Evolutionary conservation across 2,329 filamentous ascomycete genomes (phyloP).

Genomic region (Claviceps humidiphila): DNA sequence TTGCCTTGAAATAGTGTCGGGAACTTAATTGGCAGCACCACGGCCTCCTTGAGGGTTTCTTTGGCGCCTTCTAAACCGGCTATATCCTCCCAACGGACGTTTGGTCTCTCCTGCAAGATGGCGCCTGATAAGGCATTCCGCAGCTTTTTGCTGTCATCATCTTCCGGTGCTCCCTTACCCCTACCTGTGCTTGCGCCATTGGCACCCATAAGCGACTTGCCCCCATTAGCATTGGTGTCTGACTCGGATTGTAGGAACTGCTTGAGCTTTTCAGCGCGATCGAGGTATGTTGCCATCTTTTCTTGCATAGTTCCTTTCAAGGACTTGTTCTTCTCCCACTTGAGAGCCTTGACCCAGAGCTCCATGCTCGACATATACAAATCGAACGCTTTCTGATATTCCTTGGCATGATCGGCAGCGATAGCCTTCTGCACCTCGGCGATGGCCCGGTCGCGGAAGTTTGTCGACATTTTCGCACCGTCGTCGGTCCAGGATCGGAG

Average conservation of each 20-base stretch:
- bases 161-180: slow-evolving; percentile 51
- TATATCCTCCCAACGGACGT: slow-evolving; percentile 96
- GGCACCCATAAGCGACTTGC: slow-evolving; percentile 48
- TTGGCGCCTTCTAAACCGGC: slow-evolving; percentile 89
- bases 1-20: slow-evolving; percentile 93
- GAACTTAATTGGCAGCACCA: slow-evolving; percentile 96
- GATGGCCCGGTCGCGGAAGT: slow-evolving; percentile 94
- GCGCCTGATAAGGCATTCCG: slow-evolving; percentile 81
- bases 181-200: slow-evolving; percentile 56
- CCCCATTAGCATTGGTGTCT: slow-evolving; percentile 55
- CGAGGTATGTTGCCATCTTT: slow-evolving; percentile 95
- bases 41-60: slow-evolving; percentile 93
- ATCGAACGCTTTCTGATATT: slow-evolving; percentile 96
- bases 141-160: slow-evolving; percentile 92
- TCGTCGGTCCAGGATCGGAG: neutral
- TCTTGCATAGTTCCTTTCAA: slow-evolving; percentile 95
- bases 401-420: slow-evolving; percentile 84
- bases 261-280: slow-evolving; percentile 96
- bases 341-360: slow-evolving; percentile 95
- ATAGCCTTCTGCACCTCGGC: slow-evolving; percentile 96
- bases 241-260: slow-evolving; percentile 67
- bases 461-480: slow-evolving; percentile 64
- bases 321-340: slow-evolving; percentile 98
- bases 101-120: slow-evolving; percentile 88
- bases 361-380: slow-evolving; percentile 92